Conservation (phyloP, 2,329 filamentous ascomycete species). For the Cordyceps farinosa region DNA sequence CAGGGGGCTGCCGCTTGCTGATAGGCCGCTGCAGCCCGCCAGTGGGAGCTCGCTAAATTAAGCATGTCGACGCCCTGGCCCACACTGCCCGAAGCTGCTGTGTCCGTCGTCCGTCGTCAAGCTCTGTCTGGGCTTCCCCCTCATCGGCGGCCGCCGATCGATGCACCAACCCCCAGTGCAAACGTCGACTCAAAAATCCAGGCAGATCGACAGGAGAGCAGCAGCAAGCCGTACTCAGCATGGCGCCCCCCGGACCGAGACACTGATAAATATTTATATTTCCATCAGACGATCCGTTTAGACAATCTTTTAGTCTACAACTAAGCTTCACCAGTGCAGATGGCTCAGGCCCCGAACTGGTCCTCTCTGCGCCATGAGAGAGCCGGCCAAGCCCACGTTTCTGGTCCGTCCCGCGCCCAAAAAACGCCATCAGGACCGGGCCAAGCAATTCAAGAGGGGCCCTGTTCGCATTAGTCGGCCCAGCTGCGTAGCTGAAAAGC, state of each 20-base stretch:
- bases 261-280: no score
- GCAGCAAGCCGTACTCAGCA: not conserved
- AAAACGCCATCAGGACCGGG: not conserved
- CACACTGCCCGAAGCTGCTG: no score
- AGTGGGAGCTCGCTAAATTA: not conserved
- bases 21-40: not conserved
- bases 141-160: constrained; percentile 3
- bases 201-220: not conserved
- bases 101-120: no score
- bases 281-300: not conserved
- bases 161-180: not conserved
- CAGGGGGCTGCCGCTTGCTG: not conserved
- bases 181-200: not conserved
- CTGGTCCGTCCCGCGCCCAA: constrained; percentile 2
- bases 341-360: not conserved
- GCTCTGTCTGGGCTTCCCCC: not conserved
- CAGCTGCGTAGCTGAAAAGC: not conserved
- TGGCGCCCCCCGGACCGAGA: no score
- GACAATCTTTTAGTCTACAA: not conserved
- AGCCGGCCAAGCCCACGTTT: constrained; percentile 15
- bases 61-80: not conserved
- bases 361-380: not conserved
- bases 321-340: constrained; percentile 7
- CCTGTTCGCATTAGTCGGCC: not conserved
- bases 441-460: constrained; percentile 7